These are phyloP conservation scores for Sporothrix schenckii DNA, from an alignment of 2,329 filamentous ascomycete species.

Conservation along the genomic window DNA sequence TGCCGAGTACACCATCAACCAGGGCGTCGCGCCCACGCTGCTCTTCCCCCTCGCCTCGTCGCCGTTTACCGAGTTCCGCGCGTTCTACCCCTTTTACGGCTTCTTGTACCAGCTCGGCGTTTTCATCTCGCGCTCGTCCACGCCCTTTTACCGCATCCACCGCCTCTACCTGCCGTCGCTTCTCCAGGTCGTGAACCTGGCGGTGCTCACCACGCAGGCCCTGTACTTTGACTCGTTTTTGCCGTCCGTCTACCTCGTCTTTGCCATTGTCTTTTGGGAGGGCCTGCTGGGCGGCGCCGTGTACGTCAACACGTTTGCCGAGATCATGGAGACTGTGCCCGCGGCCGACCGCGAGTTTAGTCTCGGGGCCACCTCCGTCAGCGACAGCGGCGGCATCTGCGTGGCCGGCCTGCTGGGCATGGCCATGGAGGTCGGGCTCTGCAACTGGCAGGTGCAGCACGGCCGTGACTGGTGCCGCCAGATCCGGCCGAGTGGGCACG, in stretches of 20 bases:
- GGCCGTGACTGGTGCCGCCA: constrained; percentile 74
- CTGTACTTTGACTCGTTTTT: constrained; percentile 70
- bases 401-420: constrained; percentile 84
- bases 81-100: constrained; percentile 92
- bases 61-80: constrained; percentile 79
- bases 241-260: constrained; percentile 83
- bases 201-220: constrained; percentile 73
- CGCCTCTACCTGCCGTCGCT: constrained; percentile 79
- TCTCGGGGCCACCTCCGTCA: constrained; percentile 84
- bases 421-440: constrained; percentile 77
- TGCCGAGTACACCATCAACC: constrained; percentile 96
- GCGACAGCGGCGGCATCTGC: constrained; percentile 88
- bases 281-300: constrained; percentile 87
- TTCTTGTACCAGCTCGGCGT: constrained; percentile 95
- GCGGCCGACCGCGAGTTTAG: constrained; percentile 85
- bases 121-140: constrained; percentile 89
- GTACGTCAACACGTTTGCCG: constrained; percentile 94
- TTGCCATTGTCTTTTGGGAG: constrained; percentile 88
- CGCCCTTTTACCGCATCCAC: constrained; percentile 81
- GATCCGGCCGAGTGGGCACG: constrained; percentile 49
- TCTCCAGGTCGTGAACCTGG: constrained; percentile 78
- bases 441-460: constrained; percentile 79
- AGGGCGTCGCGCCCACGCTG: constrained; percentile 86
- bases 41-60: constrained; percentile 77
- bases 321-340: constrained; percentile 83